Evolutionary conservation across 2,329 filamentous ascomycete species (phyloP).

Genomic region (Penicillium brevicompactum): DNA sequence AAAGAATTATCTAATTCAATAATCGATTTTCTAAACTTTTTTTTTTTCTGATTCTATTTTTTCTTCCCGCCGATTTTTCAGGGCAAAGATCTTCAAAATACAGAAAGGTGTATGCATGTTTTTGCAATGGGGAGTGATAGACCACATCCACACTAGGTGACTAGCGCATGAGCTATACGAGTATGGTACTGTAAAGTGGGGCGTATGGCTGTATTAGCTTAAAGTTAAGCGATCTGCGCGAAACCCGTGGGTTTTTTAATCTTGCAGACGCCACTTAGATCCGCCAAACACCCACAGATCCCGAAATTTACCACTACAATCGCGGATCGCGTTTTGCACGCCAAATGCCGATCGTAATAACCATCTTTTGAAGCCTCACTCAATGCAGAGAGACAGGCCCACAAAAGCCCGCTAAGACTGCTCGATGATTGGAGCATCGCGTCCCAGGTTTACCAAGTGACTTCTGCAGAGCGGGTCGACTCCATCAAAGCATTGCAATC

Average conservation of each 20-base stretch:
- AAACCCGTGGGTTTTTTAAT: background rate
- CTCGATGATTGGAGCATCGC: background rate
- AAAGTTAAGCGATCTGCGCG: background rate
- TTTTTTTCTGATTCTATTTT: background rate
- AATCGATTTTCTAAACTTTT: background rate
- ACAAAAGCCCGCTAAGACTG: background rate
- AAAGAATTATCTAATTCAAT: background rate
- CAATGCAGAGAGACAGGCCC: background rate
- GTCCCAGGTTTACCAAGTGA: background rate
- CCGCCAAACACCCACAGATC: background rate
- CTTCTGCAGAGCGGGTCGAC: background rate
- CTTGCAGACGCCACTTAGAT: background rate
- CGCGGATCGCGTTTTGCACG: background rate
- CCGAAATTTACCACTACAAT: background rate
- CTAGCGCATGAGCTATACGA: background rate
- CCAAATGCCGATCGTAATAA: background rate
- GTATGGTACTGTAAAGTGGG: background rate
- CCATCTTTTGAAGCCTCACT: background rate
- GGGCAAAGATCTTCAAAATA: background rate
- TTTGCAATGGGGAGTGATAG: background rate
- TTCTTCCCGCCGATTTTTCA: background rate
- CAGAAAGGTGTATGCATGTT: no score
- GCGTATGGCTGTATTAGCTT: background rate
- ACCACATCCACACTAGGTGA: background rate
- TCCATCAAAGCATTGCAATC: background rate